Conservation (phyloP, 1,284 basidiomycete species). For the Coniferiporia sulphurascens region DNA sequence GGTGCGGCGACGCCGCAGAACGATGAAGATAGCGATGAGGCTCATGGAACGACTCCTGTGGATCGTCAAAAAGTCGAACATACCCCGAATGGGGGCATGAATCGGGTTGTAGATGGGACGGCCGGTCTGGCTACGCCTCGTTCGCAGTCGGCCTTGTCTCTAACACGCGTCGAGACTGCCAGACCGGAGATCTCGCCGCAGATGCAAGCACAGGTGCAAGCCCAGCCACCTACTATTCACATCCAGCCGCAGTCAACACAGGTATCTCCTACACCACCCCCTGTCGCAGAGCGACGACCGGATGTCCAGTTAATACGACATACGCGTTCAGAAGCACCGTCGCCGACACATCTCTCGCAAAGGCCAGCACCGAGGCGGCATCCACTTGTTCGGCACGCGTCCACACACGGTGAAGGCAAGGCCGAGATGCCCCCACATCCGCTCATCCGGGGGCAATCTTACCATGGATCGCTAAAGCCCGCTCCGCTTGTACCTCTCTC, state of each 20-base stretch:
- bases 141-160: constrained; percentile 26
- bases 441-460: constrained; percentile 67
- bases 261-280: constrained; percentile 19
- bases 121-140: constrained; percentile 29
- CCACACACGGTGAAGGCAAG: constrained; percentile 11
- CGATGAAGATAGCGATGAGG: constrained; percentile 31
- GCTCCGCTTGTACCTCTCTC: constrained; percentile 59
- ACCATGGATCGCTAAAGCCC: constrained; percentile 42
- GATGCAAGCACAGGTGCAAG: constrained; percentile 23
- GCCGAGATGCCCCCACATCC: constrained; percentile 53
- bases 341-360: constrained; percentile 30
- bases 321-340: constrained; percentile 41
- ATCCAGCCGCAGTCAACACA: constrained; percentile 22
- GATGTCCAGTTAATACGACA: constrained; percentile 5
- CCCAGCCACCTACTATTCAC: constrained; percentile 25
- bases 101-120: constrained; percentile 24
- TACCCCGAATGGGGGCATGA: constrained; percentile 14
- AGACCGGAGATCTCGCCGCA: constrained; percentile 21
- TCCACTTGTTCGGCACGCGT: constrained; percentile 9
- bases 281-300: constrained; percentile 21
- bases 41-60: constrained; percentile 12
- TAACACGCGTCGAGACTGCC: constrained; percentile 34
- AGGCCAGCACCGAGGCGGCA: constrained; percentile 10
- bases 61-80: background rate
- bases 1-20: constrained; percentile 60